phyloP scores from a whole-genome alignment of 345 rosid genomes.

The Gossypium arboreum region DNA sequence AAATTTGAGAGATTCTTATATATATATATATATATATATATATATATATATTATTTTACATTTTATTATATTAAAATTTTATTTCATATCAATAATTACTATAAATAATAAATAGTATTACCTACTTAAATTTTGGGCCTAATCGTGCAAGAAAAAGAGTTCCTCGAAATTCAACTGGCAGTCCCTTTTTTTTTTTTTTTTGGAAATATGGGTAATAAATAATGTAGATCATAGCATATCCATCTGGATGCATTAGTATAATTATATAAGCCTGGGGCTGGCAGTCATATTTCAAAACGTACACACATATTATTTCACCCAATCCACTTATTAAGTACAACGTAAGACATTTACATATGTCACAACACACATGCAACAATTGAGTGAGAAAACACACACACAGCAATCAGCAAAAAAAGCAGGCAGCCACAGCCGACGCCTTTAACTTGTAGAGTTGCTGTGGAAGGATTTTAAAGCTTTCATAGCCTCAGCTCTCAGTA shows the following conservation, averaged over 20 bases:
- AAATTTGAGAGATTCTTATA: too few relatives aligned
- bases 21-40: too few relatives aligned
- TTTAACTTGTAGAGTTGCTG: slow-evolving; percentile 19
- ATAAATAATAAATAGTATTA: too few relatives aligned
- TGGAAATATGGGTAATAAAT: too few relatives aligned
- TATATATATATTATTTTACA: too few relatives aligned
- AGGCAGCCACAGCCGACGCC: neutral
- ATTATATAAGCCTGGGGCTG: neutral
- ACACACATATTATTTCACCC: neutral
- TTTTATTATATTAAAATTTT: too few relatives aligned
- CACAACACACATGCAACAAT: neutral
- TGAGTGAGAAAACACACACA: slow-evolving; percentile 6
- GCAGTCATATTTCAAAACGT: neutral
- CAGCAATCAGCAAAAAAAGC: neutral
- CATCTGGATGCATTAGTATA: neutral
- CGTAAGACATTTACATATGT: neutral
- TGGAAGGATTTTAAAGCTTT: slow-evolving; percentile 41
- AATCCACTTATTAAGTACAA: neutral
- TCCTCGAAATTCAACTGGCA: too few relatives aligned
- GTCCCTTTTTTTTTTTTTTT: too few relatives aligned
- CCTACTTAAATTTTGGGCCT: too few relatives aligned
- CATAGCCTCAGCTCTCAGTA: slow-evolving; percentile 29
- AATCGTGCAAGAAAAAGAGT: too few relatives aligned
- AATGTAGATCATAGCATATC: too few relatives aligned
- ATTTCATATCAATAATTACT: too few relatives aligned